Base-by-base conservation (phyloP, 164 flowering plant species). In the Magnolia sinica region DNA sequence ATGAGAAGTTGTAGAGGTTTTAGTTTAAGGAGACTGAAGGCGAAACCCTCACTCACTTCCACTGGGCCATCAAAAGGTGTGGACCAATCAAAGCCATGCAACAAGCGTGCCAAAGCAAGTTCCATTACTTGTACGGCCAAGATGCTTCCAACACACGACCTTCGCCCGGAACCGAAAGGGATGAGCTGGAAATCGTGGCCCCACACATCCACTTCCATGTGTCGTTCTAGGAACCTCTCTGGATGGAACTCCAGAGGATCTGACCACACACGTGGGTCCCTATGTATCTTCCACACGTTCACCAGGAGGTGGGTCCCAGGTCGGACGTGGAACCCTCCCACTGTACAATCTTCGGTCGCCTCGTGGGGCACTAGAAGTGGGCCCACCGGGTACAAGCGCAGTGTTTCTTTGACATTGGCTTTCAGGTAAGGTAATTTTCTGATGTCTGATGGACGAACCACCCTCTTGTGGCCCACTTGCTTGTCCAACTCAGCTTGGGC, bases 81-180 rank as follows among this genome's bases (percentile, higher is more conserved):
- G 11, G 74, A 71, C 82, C 86, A 84, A 4, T 77, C 81, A 59
- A 79, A 84, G 19, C 81, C 67, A 67, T 84, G 86, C 51, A 84
- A 72, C 70, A 84, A 64, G 8, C 79, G 72, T 9, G 82, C 86
- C 29, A 78, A 13, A 7, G 72, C 52, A 20, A 65, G 76, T 7
- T 84, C 77, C 16, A 84, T 71, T 79, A 80, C 73, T 8, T 80
- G 59, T 10, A 72, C 76, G 14, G 79, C 86, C 8, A 82, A 75
- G 4, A 75, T 76, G 78, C 72, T 73, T 1, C 86, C 86, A 0
- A 71, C 73, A 19, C 86, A 84, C 0, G 80, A 74, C 52, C 86
- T 55, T 19, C 86, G 64, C 7, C 86, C 84, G 0, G 86, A 72
- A 4, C 83, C 86, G n/a, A 84, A 84, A 2, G 86, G 86, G 59